Evolutionary conservation across 257 asterid species (phyloP), one percentile per base, ranked within the genome.

Genomic region (Galeopsis tetrahit): DNA sequence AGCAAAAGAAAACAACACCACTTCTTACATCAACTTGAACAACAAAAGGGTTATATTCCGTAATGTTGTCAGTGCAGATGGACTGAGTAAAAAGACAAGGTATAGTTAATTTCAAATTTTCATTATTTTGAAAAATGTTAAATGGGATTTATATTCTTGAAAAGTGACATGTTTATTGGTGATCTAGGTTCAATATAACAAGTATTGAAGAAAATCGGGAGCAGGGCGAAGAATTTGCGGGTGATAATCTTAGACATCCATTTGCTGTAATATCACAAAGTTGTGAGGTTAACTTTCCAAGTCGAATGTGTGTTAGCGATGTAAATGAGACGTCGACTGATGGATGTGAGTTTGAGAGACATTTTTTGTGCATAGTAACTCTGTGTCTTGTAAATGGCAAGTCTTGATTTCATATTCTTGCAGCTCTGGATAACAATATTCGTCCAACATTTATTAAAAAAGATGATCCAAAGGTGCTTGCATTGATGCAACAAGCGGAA

Each of bases 401-500:
- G 8, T 39, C 32, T 6, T 15, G 56, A 75, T 49, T 52, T 77
- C 44, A 70, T 10, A 31, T 65, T 66, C 10, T 2, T 72, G 85
- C 81, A 90, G 97, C 79, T 58, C 55, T 52, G 35, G 80, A 70
- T 77, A 66, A 68, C 79, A 76, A 79, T 75, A 80, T 28, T 40
- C 87, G 63, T 57, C 82, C 70, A 42, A 77, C 84, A 10, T 89
- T 85, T 80, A 86, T 89, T 70, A 83, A 84, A 77, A 87, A 88
- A 80, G 92, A 85, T 44, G 91, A 89, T 78, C 94, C 94, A 11
- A 89, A 87, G 87, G 76, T 84, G 61, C 83, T 80, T 51, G 94
- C 90, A 5, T 69, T 92, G 92, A 78, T 88, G 88, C 96, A 90
- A 77, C 98, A 90, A 86, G 96, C 87, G 36, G 91, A 92, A 75